These are phyloP conservation scores for Colletotrichum eleusines DNA, from an alignment of 2,329 filamentous ascomycete genomes.

Conservation along the genomic window DNA sequence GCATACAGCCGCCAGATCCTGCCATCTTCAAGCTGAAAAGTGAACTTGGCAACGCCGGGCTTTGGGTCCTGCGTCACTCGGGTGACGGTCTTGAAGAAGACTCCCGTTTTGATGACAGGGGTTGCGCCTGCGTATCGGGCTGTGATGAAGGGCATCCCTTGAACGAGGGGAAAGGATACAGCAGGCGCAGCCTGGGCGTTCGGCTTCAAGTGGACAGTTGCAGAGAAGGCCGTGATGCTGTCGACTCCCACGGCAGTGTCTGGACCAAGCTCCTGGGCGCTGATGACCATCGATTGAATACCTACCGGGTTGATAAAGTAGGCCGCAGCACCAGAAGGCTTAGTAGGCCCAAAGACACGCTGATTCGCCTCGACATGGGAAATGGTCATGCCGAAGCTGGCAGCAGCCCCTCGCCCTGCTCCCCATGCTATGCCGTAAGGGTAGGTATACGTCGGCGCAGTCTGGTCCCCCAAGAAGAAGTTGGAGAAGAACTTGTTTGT, in stretches of 20 bases:
- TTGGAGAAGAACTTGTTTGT: conserved; percentile 90
- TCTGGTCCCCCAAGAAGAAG: conserved; percentile 81
- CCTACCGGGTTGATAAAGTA: conserved; percentile 88
- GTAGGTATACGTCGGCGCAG: conserved; percentile 77
- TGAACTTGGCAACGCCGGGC: conserved; percentile 80
- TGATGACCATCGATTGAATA: conserved; percentile 84
- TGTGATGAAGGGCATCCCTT: conserved; percentile 91
- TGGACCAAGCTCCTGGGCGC: conserved; percentile 77
- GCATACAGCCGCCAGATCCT: conserved; percentile 86
- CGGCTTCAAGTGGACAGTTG: conserved; percentile 75
- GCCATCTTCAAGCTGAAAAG: conserved; percentile 77
- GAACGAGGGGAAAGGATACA: conserved; percentile 84
- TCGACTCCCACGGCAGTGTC: conserved; percentile 68
- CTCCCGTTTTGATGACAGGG: conserved; percentile 79
- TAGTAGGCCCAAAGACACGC: conserved; percentile 73
- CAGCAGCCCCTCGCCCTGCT: conserved; percentile 70
- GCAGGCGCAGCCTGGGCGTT: conserved; percentile 65
- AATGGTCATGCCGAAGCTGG: conserved; percentile 82
- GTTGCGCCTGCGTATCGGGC: conserved; percentile 77
- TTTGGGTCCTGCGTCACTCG: conserved; percentile 68
- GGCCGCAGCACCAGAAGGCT: conserved; percentile 66
- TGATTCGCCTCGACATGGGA: conserved; percentile 79
- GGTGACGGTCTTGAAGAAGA: conserved; percentile 79
- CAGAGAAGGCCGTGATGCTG: conserved; percentile 68
- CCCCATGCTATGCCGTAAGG: conserved; percentile 80